These are phyloP conservation scores for Eucalyptus viminalis DNA, from an alignment of 345 rosid species.

Conservation along the genomic window DNA sequence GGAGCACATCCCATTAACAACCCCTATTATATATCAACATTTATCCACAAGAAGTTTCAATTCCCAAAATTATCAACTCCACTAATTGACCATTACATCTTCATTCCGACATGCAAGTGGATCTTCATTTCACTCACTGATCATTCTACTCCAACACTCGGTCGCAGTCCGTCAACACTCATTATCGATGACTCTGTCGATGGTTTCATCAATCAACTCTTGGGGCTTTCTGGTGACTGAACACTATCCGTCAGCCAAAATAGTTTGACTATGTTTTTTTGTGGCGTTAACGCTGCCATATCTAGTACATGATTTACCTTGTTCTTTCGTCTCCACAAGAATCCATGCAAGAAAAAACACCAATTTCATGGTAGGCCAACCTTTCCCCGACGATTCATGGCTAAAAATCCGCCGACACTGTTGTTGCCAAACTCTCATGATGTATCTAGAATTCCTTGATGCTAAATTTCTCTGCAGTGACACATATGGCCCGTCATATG, in stretches of 20 bases:
- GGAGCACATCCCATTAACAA: accelerated
- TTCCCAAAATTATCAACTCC: not conserved
- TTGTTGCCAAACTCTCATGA: not conserved
- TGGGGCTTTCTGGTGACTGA: accelerated
- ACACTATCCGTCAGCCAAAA: accelerated
- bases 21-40: not conserved
- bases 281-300: not conserved
- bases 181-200: not conserved
- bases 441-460: not conserved
- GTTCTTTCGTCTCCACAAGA: not conserved
- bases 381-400: not conserved
- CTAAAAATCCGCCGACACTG: not conserved
- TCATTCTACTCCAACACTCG: not conserved
- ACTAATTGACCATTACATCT: not conserved
- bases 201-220: not conserved
- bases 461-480: not conserved
- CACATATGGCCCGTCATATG: not conserved
- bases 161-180: not conserved
- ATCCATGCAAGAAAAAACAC: not conserved
- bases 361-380: not conserved
- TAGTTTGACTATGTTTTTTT: not conserved
- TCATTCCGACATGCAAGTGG: not conserved
- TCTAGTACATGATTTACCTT: not conserved
- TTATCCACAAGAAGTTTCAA: not conserved
- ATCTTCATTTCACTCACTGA: not conserved